Evolutionary conservation across 2,329 filamentous ascomycete species (phyloP).

Genomic region (Endoconidiophora laricicola): DNA sequence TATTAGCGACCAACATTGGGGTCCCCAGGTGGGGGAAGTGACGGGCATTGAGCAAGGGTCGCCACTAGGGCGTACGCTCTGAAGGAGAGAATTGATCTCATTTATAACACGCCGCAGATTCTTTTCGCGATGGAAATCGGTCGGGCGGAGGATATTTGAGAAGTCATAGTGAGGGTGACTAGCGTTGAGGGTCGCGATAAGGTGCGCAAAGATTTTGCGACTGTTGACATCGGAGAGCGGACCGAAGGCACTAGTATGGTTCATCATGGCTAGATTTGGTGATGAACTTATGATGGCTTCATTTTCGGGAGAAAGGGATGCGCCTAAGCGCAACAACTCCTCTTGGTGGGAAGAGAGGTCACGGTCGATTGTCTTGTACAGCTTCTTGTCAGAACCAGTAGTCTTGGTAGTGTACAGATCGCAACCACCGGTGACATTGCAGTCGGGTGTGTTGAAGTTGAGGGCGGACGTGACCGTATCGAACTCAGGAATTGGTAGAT

Average conservation of each 20-base stretch:
- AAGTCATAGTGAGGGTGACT: conserved; percentile 90
- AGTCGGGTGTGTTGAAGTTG: conserved; percentile 89
- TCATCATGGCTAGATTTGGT: conserved; percentile 45
- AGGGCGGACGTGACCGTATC: conserved; percentile 82
- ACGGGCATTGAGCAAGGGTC: conserved; percentile 21
- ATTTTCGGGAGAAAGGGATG: conserved; percentile 68
- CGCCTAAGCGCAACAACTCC: conserved; percentile 69
- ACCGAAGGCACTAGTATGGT: conserved; percentile 80
- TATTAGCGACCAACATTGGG: conserved; percentile 79
- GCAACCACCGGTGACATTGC: conserved; percentile 81
- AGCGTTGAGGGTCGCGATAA: conserved; percentile 92
- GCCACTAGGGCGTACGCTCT: conserved; percentile 57
- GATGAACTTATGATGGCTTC: conserved; percentile 49
- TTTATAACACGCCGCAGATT: conserved; percentile 69
- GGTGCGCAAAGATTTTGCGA: conserved; percentile 81
- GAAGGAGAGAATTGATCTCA: conserved; percentile 71
- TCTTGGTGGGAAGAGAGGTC: conserved; percentile 85
- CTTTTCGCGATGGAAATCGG: conserved; percentile 76
- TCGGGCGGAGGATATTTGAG: conserved; percentile 73
- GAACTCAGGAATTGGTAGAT: conserved; percentile 77
- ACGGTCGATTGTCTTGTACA: conserved; percentile 89
- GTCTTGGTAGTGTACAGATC: conserved; percentile 97
- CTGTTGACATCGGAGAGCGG: conserved; percentile 75
- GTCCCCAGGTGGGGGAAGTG: conserved; percentile 47
- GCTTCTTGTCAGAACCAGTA: conserved; percentile 85